Base-by-base conservation (phyloP, 2,329 filamentous ascomycete species). In the Fusarium fujikuroi region DNA sequence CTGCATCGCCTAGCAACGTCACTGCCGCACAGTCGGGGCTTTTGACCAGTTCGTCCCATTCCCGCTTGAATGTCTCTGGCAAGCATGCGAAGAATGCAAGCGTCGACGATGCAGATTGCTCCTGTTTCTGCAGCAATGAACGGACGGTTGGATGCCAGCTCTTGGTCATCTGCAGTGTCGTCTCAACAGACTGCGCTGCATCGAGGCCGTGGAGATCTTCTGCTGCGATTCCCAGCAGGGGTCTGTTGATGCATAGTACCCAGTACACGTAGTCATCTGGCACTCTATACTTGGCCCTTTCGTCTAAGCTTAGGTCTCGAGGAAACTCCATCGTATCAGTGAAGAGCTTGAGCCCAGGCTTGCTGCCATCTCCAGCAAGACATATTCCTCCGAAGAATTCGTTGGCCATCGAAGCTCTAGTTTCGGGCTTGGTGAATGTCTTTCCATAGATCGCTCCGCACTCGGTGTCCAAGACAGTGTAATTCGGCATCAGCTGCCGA, bases 31-130 rank as follows among this genome's bases (percentile, higher is more conserved):
- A 8, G 3, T 32, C 46, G 9, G 21, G 21, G 1, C 15, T 49
- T 2, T 30, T 0, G 5, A 4, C 3, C 7, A 32, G 46, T 1
- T 1, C 28, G 12, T n/a, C 28, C 46, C 28, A 49, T 3, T 32
- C 46, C 28, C 21, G 9, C 10, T 12, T 49, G 15, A 49, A 32
- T 9, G 7, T 49, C 46, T 49, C 28, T n/a, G 46, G 7, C 8
- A 28, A 32, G 0, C 28, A 49, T 9, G 46, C 10, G 15, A 32
- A 49, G 21, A 49, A 49, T 32, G 21, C 15, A 12, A 49, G 28
- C 10, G 21, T 49, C 3, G 46, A 49, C 0, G 46, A 49, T 49
- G 28, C 28, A n/a, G 15, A n/a, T 18, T 21, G 7, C 4, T 32
- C 46, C 7, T 32, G 46, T 3, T 3, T 32, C 21, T 32, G 28